Evolutionary conservation across 108 stramenopile species (phyloP).

Genomic region (Cyclotella atomus): DNA sequence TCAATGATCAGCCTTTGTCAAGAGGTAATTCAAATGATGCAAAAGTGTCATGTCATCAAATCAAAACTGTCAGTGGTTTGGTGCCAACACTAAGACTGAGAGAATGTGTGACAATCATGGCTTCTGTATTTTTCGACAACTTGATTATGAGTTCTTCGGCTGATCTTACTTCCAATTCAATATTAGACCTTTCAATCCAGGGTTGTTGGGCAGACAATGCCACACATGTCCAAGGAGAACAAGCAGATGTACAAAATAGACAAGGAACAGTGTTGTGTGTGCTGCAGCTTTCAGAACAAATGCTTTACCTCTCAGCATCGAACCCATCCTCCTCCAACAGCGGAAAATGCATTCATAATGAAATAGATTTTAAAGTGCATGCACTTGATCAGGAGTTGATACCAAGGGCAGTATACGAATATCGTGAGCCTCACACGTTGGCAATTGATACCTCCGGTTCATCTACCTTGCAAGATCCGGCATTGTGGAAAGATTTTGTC

Average conservation of each 20-base stretch:
- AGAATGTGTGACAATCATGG: conserved; percentile 48
- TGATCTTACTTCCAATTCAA: not conserved
- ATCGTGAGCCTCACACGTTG: conserved; percentile 43
- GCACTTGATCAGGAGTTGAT: not conserved
- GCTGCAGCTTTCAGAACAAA: conserved; percentile 31
- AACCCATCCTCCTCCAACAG: conserved; percentile 4
- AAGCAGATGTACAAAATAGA: conserved; percentile 6
- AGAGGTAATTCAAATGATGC: not conserved
- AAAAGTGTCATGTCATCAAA: conserved; percentile 8
- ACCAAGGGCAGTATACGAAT: conserved; percentile 46
- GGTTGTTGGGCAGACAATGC: conserved; percentile 31
- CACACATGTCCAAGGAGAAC: not conserved
- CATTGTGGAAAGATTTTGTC: conserved; percentile 39
- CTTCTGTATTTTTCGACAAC: conserved; percentile 32
- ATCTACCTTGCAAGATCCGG: conserved; percentile 8
- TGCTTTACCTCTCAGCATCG: conserved; percentile 19
- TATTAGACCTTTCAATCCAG: conserved; percentile 41
- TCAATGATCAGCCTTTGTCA: not conserved
- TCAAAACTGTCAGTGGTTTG: conserved; percentile 39
- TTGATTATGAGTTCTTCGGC: conserved; percentile 10
- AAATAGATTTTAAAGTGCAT: conserved; percentile 30
- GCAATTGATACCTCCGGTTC: conserved; percentile 31
- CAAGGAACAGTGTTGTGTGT: conserved; percentile 36
- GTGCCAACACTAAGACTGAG: conserved; percentile 35
- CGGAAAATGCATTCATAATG: conserved; percentile 38